Conservation (phyloP, 2,329 filamentous ascomycete species). For the Ophiostoma sp. region DNA sequence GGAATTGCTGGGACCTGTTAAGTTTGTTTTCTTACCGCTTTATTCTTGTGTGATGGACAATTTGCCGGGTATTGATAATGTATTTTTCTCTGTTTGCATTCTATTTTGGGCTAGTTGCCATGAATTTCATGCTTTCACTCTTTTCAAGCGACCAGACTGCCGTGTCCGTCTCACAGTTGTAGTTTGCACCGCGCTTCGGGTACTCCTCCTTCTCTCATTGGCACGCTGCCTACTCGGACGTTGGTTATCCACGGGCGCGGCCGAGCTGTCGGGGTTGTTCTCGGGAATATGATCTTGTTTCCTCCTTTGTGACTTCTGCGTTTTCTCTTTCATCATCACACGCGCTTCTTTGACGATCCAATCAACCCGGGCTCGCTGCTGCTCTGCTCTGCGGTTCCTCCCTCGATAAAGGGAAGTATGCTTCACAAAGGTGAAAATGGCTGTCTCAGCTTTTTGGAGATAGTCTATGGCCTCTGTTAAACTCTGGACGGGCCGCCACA, state of each 20-base stretch:
- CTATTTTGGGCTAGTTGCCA: no score
- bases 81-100: no score
- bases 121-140: no score
- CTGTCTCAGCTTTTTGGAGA: background rate
- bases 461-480: background rate
- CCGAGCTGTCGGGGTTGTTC: background rate
- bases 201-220: background rate
- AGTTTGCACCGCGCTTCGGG: no score
- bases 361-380: background rate
- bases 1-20: no score
- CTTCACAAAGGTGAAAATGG: background rate
- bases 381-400: background rate
- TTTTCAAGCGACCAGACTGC: no score
- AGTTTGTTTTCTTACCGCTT: no score
- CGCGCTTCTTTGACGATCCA: background rate
- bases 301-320: background rate
- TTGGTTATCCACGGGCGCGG: background rate
- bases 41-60: no score
- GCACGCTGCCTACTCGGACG: background rate
- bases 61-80: no score
- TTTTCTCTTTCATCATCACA: background rate
- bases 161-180: no score
- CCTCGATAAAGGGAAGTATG: background rate
- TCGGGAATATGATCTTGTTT: background rate
- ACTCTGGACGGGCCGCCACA: background rate